A percentile compares a stretch with the other conserved stretches of the same genome.
phyloP scores from a whole-genome alignment of 306 rosid species.

The Hippophae gyantsensis region DNA sequence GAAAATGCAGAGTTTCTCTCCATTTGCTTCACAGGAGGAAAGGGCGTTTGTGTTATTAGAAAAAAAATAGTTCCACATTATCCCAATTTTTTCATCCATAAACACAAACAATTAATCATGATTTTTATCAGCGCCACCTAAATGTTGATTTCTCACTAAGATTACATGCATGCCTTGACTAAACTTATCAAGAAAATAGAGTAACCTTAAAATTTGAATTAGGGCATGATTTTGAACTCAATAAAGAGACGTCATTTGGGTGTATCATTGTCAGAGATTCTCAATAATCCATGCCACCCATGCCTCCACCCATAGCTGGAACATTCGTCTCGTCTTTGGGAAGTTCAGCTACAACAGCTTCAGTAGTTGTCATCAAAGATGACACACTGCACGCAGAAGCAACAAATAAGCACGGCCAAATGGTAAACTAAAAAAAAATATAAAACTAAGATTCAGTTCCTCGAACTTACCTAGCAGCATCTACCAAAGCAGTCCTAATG shows the following conservation, averaged over 20 bases:
- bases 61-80: too few species aligned
- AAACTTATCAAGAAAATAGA: conserved; percentile 7
- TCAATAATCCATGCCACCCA: conserved; percentile 63
- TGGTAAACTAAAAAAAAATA: neutral
- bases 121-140: conserved; percentile 24
- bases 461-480: conserved; percentile 71
- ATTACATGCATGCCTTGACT: conserved; percentile 34
- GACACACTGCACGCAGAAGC: conserved; percentile 58
- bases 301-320: conserved; percentile 53
- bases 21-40: too few species aligned
- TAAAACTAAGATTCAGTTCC: neutral
- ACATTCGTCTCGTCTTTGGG: conserved; percentile 66
- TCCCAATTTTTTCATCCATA: too few species aligned
- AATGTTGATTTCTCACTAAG: conserved; percentile 28
- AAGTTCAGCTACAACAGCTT: conserved; percentile 73
- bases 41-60: too few species aligned
- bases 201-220: conserved; percentile 1
- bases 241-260: neutral
- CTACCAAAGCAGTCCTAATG: conserved; percentile 87
- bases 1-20: too few species aligned
- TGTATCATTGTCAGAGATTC: neutral
- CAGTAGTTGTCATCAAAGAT: conserved; percentile 94
- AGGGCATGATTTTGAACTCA: neutral
- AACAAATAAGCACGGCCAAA: neutral
- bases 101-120: too few species aligned